These are phyloP conservation scores for Chloris gayana DNA, from an alignment of 176 grass and related monocot genomes.

Conservation along the genomic window DNA sequence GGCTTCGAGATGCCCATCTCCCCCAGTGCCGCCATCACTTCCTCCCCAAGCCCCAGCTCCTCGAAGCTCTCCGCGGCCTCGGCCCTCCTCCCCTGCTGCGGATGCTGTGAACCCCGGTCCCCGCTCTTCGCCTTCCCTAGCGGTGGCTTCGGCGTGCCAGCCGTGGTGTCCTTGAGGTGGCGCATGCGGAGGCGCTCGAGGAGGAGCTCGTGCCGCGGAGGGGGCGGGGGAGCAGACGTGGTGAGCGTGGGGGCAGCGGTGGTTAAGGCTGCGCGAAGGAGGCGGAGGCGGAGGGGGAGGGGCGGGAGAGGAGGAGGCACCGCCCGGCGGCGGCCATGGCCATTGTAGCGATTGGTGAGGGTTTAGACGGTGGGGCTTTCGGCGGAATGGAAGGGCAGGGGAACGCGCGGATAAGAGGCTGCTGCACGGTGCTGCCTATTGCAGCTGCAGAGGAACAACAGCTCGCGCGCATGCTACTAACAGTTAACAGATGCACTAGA, in stretches of 20 bases:
- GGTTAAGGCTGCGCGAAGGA: conserved; percentile 50
- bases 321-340: conserved; percentile 55
- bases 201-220: conserved; percentile 71
- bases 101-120: conserved; percentile 19
- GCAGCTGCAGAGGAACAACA: background rate
- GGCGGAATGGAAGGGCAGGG: background rate
- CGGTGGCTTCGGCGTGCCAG: background rate
- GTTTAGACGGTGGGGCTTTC: conserved; percentile 24
- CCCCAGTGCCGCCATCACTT: conserved; percentile 60
- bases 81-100: conserved; percentile 34
- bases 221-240: conserved; percentile 20
- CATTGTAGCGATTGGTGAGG: conserved; percentile 36
- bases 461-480: too few relatives aligned
- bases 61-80: conserved; percentile 56
- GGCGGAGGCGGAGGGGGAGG: conserved; percentile 41
- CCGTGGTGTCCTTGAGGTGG: conserved; percentile 69
- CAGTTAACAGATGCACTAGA: too few relatives aligned
- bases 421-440: background rate
- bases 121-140: conserved; percentile 29
- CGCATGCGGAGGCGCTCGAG: conserved; percentile 83
- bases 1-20: conserved; percentile 82
- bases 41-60: conserved; percentile 69
- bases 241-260: conserved; percentile 28
- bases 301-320: conserved; percentile 58
- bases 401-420: conserved; percentile 31